Conservation (phyloP, 2,329 filamentous ascomycete species). For the Pseudocercospora eumusae region DNA sequence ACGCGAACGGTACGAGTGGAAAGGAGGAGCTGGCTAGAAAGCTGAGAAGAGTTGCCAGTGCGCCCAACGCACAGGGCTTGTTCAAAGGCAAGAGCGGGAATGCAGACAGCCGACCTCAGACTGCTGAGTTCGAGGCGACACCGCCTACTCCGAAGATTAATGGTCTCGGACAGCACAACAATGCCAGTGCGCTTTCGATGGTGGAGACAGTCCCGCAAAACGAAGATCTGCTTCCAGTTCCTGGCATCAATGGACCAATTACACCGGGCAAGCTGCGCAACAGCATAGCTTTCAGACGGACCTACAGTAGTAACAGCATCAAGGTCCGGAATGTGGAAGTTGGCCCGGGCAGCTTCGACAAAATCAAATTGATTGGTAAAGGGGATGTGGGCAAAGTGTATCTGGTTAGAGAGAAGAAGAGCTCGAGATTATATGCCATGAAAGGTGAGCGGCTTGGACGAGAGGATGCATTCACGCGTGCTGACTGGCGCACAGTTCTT, state of each 20-base stretch:
- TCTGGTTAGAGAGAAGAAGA: conserved; percentile 96
- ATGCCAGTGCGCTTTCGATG: conserved; percentile 53
- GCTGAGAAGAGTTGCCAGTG: conserved; percentile 88
- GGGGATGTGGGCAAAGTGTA: conserved; percentile 99
- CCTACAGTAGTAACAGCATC: conserved; percentile 98
- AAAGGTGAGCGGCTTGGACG: conserved; percentile 65
- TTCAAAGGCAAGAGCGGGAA: conserved; percentile 56
- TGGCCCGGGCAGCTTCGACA: conserved; percentile 92
- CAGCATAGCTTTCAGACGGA: conserved; percentile 79
- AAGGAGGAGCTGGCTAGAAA: conserved; percentile 95
- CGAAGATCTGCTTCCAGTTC: conserved; percentile 42
- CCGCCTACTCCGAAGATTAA: conserved; percentile 57
- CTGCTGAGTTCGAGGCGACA: conserved; percentile 70
- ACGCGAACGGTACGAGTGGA: conserved; percentile 71
- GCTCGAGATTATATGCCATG: conserved; percentile 92
- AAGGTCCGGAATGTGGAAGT: conserved; percentile 98
- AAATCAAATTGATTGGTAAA: conserved; percentile 99
- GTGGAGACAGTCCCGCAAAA: conserved; percentile 48
- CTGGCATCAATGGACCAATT: conserved; percentile 60
- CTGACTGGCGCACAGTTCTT: conserved; percentile 63
- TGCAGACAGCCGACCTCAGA: conserved; percentile 55
- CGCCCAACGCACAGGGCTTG: conserved; percentile 92
- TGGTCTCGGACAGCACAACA: conserved; percentile 50
- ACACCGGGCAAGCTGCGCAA: conserved; percentile 66
- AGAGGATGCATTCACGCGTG: not conserved